Evolutionary conservation across 75 land plant genomes (phyloP).

Genomic region (Isoetes taiwanensis): DNA sequence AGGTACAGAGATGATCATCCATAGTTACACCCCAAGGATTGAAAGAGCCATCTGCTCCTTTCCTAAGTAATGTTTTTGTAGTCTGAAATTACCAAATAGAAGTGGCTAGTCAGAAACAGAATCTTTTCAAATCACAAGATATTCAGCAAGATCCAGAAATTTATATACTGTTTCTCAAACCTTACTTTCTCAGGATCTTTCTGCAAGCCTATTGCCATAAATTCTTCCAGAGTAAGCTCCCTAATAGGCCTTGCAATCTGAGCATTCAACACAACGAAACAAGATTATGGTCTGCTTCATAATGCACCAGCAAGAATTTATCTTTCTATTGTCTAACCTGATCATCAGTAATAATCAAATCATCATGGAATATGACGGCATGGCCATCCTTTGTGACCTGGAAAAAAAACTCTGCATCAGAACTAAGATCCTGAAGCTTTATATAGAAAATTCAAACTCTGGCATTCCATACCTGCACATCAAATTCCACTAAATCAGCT

Average conservation of each 20-base stretch:
- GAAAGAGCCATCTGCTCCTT: conserved; percentile 38
- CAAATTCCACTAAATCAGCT: conserved; percentile 82
- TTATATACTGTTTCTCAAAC: not conserved
- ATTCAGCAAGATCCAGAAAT: not conserved
- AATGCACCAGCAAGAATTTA: not conserved
- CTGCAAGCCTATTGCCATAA: conserved; percentile 48
- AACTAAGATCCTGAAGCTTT: not conserved
- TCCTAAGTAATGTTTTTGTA: conserved; percentile 50
- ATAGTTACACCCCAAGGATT: conserved; percentile 45
- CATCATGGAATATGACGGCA: conserved; percentile 83
- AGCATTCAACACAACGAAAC: too few relatives aligned
- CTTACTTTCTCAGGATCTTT: conserved; percentile 17
- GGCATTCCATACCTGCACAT: conserved; percentile 65
- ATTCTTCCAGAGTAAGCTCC: conserved; percentile 52
- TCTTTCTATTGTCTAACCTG: conserved; percentile 20
- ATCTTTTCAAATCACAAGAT: not conserved
- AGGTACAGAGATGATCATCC: conserved; percentile 63
- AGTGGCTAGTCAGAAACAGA: not conserved
- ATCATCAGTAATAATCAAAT: conserved; percentile 50
- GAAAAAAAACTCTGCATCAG: conserved; percentile 14
- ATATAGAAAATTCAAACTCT: not conserved
- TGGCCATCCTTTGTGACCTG: conserved; percentile 81
- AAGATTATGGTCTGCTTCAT: not conserved
- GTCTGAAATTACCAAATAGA: conserved; percentile 11
- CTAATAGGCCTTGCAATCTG: conserved; percentile 35